These are phyloP conservation scores for Halteria grandinella DNA, from an alignment of 73 alveolate species.

Conservation along the genomic window DNA sequence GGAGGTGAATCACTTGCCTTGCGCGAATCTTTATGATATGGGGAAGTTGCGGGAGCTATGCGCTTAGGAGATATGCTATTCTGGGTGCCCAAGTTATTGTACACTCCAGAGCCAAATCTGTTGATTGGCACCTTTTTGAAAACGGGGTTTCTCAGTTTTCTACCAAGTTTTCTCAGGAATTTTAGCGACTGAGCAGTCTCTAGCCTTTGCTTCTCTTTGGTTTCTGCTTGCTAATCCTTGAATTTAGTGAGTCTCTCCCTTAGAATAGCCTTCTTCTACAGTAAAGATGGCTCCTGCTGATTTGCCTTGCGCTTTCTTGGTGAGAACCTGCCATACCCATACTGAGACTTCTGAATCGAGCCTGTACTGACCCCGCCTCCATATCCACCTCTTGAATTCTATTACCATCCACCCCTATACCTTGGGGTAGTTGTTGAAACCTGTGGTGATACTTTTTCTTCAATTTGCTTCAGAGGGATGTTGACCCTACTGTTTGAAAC, in stretches of 20 bases:
- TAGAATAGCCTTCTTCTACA: background rate
- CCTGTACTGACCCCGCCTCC: too few relatives aligned
- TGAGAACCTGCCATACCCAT: too few relatives aligned
- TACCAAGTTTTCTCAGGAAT: slow-evolving; percentile 30
- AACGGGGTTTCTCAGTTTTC: slow-evolving; percentile 40
- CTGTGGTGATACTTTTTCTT: too few relatives aligned
- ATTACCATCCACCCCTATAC: too few relatives aligned
- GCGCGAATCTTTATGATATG: background rate
- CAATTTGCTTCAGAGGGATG: too few relatives aligned
- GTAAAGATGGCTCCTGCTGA: background rate
- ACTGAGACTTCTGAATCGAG: too few relatives aligned
- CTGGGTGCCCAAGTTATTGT: background rate
- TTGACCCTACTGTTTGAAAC: too few relatives aligned
- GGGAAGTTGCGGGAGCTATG: too few relatives aligned
- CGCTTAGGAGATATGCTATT: too few relatives aligned
- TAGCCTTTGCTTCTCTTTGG: background rate
- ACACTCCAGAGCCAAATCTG: slow-evolving; percentile 8
- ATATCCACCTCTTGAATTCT: too few relatives aligned
- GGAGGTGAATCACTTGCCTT: slow-evolving; percentile 24
- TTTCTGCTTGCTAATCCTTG: background rate
- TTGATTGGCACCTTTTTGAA: slow-evolving; percentile 10
- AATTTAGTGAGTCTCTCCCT: background rate
- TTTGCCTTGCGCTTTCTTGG: too few relatives aligned
- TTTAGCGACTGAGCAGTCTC: slow-evolving; percentile 23
- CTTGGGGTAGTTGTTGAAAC: too few relatives aligned